Evolutionary conservation across 2,329 filamentous ascomycete genomes (phyloP).

Genomic region (Scytalidium lignicola): DNA sequence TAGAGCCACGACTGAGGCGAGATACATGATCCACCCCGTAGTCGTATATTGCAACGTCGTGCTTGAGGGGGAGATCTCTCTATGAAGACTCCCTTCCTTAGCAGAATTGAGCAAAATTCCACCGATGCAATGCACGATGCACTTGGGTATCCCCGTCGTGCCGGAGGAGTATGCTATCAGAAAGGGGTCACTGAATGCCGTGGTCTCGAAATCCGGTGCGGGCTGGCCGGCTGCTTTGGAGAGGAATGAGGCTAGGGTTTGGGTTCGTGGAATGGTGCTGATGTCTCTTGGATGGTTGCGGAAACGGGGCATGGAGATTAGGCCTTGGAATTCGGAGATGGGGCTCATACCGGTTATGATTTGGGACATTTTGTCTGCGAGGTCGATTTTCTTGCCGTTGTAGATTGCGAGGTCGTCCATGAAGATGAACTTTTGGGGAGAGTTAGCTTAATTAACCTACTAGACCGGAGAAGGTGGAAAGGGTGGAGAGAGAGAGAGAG

Average conservation of each 20-base stretch:
- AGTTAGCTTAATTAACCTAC: no score
- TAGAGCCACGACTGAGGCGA: constrained; percentile 54
- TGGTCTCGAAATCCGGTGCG: constrained; percentile 18
- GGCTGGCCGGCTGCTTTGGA: constrained; percentile 13
- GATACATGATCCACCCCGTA: constrained; percentile 88
- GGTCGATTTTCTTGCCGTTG: constrained; percentile 69
- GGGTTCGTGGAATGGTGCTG: constrained; percentile 39
- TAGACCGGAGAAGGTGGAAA: no score
- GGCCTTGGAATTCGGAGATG: constrained; percentile 54
- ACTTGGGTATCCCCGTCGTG: constrained; percentile 79
- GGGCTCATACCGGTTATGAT: constrained; percentile 58
- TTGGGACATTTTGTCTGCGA: constrained; percentile 65
- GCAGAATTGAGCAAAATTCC: constrained; percentile 52
- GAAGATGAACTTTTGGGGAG: constrained; percentile 57
- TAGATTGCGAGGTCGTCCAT: constrained; percentile 78
- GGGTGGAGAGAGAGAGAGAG: no score
- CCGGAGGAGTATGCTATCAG: constrained; percentile 74
- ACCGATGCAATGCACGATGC: constrained; percentile 74
- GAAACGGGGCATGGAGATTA: constrained; percentile 66
- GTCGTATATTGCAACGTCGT: constrained; percentile 54
- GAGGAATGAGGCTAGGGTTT: constrained; percentile 37
- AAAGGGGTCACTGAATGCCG: constrained; percentile 58
- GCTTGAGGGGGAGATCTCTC: constrained; percentile 36
- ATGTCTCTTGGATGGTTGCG: constrained; percentile 51
- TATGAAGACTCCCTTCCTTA: constrained; percentile 58